Base-by-base conservation (phyloP, 1,284 basidiomycete species). In the Ustilago lituana region DNA sequence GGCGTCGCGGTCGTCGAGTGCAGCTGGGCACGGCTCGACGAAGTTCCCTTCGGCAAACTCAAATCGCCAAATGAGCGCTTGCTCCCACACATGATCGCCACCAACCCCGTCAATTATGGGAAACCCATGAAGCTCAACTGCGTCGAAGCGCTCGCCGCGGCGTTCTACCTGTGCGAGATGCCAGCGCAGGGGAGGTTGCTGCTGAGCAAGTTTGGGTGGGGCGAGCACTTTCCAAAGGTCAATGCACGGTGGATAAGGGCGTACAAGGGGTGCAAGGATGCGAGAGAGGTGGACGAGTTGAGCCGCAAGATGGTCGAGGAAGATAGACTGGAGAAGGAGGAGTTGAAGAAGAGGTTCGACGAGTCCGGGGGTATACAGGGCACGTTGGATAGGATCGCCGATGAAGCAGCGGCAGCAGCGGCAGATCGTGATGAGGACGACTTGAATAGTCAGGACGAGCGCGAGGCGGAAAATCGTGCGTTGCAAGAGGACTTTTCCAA, bases 1-100 rank as follows among this genome's bases (percentile, higher is more conserved):
- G 95, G 95, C 0, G 84, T 98, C 1, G 95, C 95, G 0, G 95
- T 98, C 8, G 93, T 98, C 2, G 95, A 98, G 81, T 97, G 94
- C 82, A 94, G 92, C 4, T 98, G 95, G 95, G 95, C 95, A 2
- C 86, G 94, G 19, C 84, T 98, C 7, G 92, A 94, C 51, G 94
- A 98, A 68, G 89, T 98, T 2, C 95, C 95, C 0, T 98, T 96
- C 81, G 86, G 87, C 50, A 97, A 96, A 83, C 95, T 98, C 76
- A 88, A 91, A 19, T 92, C 91, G 69, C 93, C 94, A 0, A 87
- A 97, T 76, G 95, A 98, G 84, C 87, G 95, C 11, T 83, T 98
- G 32, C 79, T 80, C 5, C 77, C 79, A 4, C 74, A 76, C 44
- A 70, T 80, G 63, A 78, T 80, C 48, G 79, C 79, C 9, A 75